phyloP scores from a whole-genome alignment of 805 yeast species.

The Hanseniaspora vineae region DNA sequence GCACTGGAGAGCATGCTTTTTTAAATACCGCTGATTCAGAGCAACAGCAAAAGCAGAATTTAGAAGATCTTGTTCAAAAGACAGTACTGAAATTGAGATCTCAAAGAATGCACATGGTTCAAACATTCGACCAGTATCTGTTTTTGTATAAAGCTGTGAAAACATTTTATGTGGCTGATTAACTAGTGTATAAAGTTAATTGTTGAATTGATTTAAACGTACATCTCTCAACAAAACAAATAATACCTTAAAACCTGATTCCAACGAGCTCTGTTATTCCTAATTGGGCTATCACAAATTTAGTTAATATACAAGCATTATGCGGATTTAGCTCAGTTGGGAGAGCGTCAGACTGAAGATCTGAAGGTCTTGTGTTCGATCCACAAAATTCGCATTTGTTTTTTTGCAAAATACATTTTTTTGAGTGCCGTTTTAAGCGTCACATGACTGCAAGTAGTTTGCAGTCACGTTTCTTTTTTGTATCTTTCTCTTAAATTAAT shows the following conservation, averaged over 20 bases:
- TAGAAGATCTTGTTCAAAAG: constrained; percentile 20
- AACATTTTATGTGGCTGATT: neutral
- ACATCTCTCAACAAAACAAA: no score
- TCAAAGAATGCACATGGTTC: constrained; percentile 26
- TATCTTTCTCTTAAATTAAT: no score
- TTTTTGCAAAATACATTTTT: no score
- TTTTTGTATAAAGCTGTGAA: constrained; percentile 24
- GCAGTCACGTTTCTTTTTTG: no score
- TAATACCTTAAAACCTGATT: no score
- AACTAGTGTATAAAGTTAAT: no score
- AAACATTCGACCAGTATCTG: constrained; percentile 20
- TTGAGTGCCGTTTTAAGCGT: no score
- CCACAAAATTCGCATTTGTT: constrained; percentile 29
- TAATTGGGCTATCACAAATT: no score
- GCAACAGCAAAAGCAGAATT: neutral
- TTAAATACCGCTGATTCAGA: neutral
- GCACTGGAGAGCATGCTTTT: no score
- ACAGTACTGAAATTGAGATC: constrained; percentile 21
- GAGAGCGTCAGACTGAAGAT: constrained; percentile 33
- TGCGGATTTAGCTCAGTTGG: constrained; percentile 32
- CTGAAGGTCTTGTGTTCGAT: constrained; percentile 82
- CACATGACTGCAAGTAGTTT: no score
- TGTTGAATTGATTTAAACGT: no score
- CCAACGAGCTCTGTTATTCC: no score
- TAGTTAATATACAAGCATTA: neutral